Conservation (phyloP, 345 rosid species). For the Pugionium dolabratum region DNA sequence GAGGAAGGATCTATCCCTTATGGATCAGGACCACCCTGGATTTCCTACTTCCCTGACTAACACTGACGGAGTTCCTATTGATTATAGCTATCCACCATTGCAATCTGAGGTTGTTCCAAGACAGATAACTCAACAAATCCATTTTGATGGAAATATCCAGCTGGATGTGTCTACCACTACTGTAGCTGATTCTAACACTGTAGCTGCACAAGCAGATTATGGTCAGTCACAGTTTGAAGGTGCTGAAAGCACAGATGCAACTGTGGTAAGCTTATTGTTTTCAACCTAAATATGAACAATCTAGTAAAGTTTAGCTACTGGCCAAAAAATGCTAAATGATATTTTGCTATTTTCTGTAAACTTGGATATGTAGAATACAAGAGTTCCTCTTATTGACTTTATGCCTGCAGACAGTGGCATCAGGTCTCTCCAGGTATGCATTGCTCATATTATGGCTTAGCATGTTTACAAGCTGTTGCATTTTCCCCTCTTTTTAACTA, state of each 20-base stretch:
- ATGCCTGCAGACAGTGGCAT: slow-evolving; percentile 29
- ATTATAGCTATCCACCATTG: slow-evolving; percentile 46
- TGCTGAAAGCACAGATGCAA: slow-evolving; percentile 34
- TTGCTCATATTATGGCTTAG: slow-evolving; percentile 19
- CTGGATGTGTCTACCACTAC: slow-evolving; percentile 33
- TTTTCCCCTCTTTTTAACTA: slow-evolving; percentile 5
- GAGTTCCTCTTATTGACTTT: slow-evolving; percentile 38
- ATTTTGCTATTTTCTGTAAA: slow-evolving; percentile 25
- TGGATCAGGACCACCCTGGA: slow-evolving; percentile 92
- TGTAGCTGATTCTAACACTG: slow-evolving; percentile 28
- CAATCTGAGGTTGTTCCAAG: slow-evolving; percentile 41
- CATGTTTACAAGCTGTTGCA: slow-evolving; percentile 21
- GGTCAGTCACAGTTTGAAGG: slow-evolving; percentile 36
- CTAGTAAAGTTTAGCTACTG: slow-evolving; percentile 1
- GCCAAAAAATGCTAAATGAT: background rate
- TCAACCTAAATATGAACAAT: slow-evolving; percentile 8
- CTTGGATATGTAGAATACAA: slow-evolving; percentile 38
- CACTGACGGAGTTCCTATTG: slow-evolving; percentile 50
- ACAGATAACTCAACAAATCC: slow-evolving; percentile 34
- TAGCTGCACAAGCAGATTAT: slow-evolving; percentile 28
- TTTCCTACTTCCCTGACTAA: slow-evolving; percentile 60
- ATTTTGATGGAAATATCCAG: slow-evolving; percentile 35
- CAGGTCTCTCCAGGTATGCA: slow-evolving; percentile 43
- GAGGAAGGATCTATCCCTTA: slow-evolving; percentile 78
- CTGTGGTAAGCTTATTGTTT: slow-evolving; percentile 33